Evolutionary conservation across 768 basidiomycete species (phyloP).

Genomic region (Suillus spraguei): DNA sequence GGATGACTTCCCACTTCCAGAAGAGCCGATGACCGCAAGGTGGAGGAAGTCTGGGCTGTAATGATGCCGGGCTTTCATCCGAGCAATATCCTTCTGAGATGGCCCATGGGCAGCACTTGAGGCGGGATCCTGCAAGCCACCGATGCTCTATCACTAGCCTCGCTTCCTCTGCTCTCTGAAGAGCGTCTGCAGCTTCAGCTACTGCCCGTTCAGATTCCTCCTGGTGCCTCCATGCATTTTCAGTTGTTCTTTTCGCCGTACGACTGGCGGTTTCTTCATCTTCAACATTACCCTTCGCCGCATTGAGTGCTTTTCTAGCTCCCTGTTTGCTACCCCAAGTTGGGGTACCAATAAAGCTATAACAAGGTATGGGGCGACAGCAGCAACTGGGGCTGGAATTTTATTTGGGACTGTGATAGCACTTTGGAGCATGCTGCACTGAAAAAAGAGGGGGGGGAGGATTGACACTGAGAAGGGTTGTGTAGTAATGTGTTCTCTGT

Average conservation of each 20-base stretch:
- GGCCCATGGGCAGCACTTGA: constrained; percentile 17
- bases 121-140: constrained; percentile 11
- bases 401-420: too few relatives aligned
- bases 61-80: not conserved
- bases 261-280: constrained; percentile 8
- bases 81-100: constrained; percentile 16
- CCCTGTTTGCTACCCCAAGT: too few relatives aligned
- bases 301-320: too few relatives aligned
- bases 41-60: constrained; percentile 23
- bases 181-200: constrained; percentile 22
- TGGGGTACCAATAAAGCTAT: too few relatives aligned
- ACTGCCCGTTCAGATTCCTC: not conserved
- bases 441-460: too few relatives aligned
- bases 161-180: too few relatives aligned
- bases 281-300: not conserved
- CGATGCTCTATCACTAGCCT: constrained; percentile 6
- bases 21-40: constrained; percentile 29
- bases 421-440: too few relatives aligned
- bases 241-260: too few relatives aligned
- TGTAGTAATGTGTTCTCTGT: too few relatives aligned
- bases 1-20: constrained; percentile 32
- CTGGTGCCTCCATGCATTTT: not conserved
- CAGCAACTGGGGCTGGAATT: too few relatives aligned
- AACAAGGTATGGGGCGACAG: too few relatives aligned
- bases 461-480: too few relatives aligned